Conservation (phyloP, 108 stramenopile genomes). For the Cyclostephanos tholiformis region DNA sequence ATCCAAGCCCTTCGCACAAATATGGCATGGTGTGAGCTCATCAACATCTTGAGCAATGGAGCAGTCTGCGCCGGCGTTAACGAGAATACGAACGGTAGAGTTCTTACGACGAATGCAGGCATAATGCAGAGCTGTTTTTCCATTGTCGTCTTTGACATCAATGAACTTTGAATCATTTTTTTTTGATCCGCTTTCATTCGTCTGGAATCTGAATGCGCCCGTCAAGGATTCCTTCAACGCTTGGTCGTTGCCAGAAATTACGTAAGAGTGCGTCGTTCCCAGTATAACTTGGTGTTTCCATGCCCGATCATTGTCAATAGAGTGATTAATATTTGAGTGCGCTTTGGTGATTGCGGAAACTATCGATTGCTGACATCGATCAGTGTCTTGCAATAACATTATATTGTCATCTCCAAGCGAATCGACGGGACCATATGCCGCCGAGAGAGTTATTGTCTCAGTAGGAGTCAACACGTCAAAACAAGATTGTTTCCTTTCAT, state of each 20-base stretch:
- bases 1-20: conserved; percentile 65
- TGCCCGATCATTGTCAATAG: conserved; percentile 20
- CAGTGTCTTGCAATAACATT: conserved; percentile 33
- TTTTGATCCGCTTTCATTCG: conserved; percentile 12
- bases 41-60: conserved; percentile 42
- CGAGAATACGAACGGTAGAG: conserved; percentile 59
- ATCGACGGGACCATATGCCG: conserved; percentile 24
- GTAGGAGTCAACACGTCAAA: conserved; percentile 77
- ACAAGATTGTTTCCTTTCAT: conserved; percentile 53
- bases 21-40: conserved; percentile 57
- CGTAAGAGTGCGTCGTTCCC: conserved; percentile 78
- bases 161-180: conserved; percentile 53
- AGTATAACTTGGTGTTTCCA: conserved; percentile 82
- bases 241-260: conserved; percentile 65
- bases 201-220: conserved; percentile 45
- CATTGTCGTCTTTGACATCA: conserved; percentile 68
- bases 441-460: conserved; percentile 63
- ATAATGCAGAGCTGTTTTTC: conserved; percentile 78
- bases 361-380: conserved; percentile 54
- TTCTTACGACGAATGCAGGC: conserved; percentile 60
- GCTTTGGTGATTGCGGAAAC: conserved; percentile 58
- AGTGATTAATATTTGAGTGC: conserved; percentile 28
- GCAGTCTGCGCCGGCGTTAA: conserved; percentile 68
- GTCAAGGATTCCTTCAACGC: conserved; percentile 49
- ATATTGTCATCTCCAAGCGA: conserved; percentile 11